Base-by-base conservation (phyloP, 202 grass and related monocot genomes). In the Alloteropsis angusta region DNA sequence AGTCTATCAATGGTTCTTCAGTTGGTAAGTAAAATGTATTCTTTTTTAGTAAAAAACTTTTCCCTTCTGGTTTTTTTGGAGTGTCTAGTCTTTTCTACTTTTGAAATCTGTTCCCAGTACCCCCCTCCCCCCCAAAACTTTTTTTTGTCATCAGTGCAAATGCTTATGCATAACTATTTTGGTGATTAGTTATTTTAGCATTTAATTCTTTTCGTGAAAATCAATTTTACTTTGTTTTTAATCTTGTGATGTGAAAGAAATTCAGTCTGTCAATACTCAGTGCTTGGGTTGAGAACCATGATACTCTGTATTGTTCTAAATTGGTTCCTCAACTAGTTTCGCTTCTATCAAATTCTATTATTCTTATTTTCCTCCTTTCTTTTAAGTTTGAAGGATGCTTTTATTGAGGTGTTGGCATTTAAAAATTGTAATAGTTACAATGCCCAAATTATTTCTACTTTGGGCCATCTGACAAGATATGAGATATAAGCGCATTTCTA, bases 1-100 rank as follows among this genome's bases (percentile, higher is more conserved):
- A 94, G 95, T 81, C 19, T 98, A 54, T 68, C 95, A 62, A 98
- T 98, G 95, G 89, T 94, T 72, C 95, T 98, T 87, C 95, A 98
- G 70, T 89, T 98, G 89, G 89, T 97, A 88, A 81, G 85, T 85
- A 59, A 73, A 66, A 73, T 46, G 55, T 71, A 35, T 70, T 80
- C n/a, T n/a, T n/a, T n/a, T n/a, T n/a, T n/a, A n/a, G n/a, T n/a
- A 42, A 5, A 25, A 30, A 18, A 80, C 52, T 77, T 36, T 77
- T 13, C 10, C 11, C 17, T 37, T 49, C 71, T 10, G n/a, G 71
- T 64, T 18, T 13, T 72, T 14, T 82, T 36, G 4, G 34, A 60
- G 30, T 36, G 0, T 34, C 17, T 79, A 60, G 18, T 50, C 41
- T 47, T 75, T 23, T 16, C n/a, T 12, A 9, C 6, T 43, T 60